phyloP scores from a whole-genome alignment of 495 filamentous ascomycete species.

The Penicillium flavigenum region DNA sequence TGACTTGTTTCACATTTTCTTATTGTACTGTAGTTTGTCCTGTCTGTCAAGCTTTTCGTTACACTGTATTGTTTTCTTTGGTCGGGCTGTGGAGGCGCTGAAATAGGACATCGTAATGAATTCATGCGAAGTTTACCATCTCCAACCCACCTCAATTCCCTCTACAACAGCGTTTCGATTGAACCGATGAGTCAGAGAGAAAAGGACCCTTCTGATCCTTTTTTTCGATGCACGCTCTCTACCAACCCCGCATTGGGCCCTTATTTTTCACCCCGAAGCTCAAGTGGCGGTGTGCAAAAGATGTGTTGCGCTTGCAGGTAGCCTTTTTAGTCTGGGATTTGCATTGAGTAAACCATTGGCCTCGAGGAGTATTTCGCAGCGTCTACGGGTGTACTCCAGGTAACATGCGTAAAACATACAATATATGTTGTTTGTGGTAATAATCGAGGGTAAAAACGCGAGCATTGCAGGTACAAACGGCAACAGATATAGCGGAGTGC shows the following conservation, averaged over 20 bases:
- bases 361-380: not conserved
- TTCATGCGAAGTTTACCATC: not conserved
- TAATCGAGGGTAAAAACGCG: not conserved
- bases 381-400: not conserved
- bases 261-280: conserved; percentile 2
- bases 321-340: conserved; percentile 1
- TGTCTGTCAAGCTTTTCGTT: not conserved
- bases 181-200: not conserved
- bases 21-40: conserved; percentile 23
- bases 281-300: conserved; percentile 34
- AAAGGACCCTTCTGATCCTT: not conserved
- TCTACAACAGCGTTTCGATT: not conserved
- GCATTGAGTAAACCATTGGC: not conserved
- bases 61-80: not conserved
- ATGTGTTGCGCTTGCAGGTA: conserved; percentile 14
- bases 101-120: not conserved
- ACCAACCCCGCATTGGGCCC: conserved; percentile 17
- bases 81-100: not conserved
- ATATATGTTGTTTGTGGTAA: not conserved
- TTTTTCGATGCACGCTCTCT: not conserved
- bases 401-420: not conserved
- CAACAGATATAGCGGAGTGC: not conserved
- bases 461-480: too few species aligned
- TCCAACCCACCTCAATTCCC: not conserved
- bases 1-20: conserved; percentile 18